A percentile compares a stretch with the other conserved stretches of the same genome.
These are phyloP conservation scores for Annona cherimola DNA, from an alignment of 164 flowering plant genomes.

Conservation along the genomic window DNA sequence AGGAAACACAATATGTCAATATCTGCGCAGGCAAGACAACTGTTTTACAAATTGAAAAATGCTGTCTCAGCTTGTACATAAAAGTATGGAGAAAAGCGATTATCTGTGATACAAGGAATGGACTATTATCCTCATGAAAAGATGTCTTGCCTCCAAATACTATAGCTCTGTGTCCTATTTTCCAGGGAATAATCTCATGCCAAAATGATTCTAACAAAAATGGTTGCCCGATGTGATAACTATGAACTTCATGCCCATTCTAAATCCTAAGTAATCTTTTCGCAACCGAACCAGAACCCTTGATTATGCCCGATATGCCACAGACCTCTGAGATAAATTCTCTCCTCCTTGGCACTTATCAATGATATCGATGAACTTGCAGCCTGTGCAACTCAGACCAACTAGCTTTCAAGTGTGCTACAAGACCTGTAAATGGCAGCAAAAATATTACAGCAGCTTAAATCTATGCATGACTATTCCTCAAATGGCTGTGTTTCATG, in stretches of 20 bases:
- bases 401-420: not conserved
- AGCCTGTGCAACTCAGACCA: not conserved
- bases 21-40: too few species aligned
- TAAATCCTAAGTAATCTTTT: not conserved
- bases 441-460: not conserved
- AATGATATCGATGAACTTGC: not conserved
- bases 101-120: too few species aligned
- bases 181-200: not conserved
- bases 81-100: too few species aligned
- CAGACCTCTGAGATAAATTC: not conserved
- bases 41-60: too few species aligned
- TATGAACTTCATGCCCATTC: not conserved
- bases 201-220: not conserved
- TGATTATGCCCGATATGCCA: not conserved
- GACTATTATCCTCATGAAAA: not conserved
- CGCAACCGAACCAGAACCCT: not conserved
- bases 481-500: slow-evolving; percentile 22
- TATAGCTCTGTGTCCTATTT: not conserved
- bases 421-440: slow-evolving; percentile 1
- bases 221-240: not conserved
- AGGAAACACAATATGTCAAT: too few species aligned
- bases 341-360: not conserved
- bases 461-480: not conserved
- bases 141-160: not conserved
- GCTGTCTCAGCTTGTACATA: too few species aligned